Evolutionary conservation across 1,139 yeast genomes (phyloP).

Genomic region (Yamadazyma oceani): DNA sequence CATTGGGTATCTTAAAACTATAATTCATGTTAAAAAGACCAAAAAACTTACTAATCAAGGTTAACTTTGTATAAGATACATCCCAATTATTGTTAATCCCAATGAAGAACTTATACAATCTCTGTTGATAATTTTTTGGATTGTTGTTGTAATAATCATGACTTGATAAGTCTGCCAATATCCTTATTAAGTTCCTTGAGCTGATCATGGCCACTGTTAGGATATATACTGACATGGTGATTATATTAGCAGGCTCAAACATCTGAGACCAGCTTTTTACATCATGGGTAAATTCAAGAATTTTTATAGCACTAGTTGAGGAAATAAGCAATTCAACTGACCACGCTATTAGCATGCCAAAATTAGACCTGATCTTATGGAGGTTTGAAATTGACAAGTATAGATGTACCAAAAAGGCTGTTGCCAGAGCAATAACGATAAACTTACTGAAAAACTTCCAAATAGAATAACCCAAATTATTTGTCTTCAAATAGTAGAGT

Average conservation of each 20-base stretch:
- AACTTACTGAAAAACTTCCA: slow-evolving; percentile 4
- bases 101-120: slow-evolving; percentile 27
- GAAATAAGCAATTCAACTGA: slow-evolving; percentile 50
- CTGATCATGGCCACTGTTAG: slow-evolving; percentile 30
- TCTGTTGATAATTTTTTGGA: slow-evolving; percentile 20
- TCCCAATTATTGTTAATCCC: slow-evolving; percentile 18
- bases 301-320: slow-evolving; percentile 51
- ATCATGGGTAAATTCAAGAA: slow-evolving; percentile 20
- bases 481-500: slow-evolving; percentile 22
- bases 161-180: slow-evolving; percentile 23
- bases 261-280: slow-evolving; percentile 27
- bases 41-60: slow-evolving; percentile 4
- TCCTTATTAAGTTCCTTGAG: slow-evolving; percentile 31
- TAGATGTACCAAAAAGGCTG: slow-evolving; percentile 20
- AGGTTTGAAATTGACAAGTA: slow-evolving; percentile 53
- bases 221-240: slow-evolving; percentile 26
- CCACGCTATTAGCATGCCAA: slow-evolving; percentile 65
- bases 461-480: slow-evolving; percentile 5
- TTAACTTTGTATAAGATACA: slow-evolving; percentile 12
- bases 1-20: slow-evolving; percentile 18
- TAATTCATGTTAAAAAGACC: slow-evolving; percentile 3
- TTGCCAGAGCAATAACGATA: slow-evolving; percentile 6
- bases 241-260: slow-evolving; percentile 31
- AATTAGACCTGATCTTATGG: slow-evolving; percentile 56
- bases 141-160: slow-evolving; percentile 3